phyloP scores from a whole-genome alignment of 345 rosid species.

The Acer yangbiense region DNA sequence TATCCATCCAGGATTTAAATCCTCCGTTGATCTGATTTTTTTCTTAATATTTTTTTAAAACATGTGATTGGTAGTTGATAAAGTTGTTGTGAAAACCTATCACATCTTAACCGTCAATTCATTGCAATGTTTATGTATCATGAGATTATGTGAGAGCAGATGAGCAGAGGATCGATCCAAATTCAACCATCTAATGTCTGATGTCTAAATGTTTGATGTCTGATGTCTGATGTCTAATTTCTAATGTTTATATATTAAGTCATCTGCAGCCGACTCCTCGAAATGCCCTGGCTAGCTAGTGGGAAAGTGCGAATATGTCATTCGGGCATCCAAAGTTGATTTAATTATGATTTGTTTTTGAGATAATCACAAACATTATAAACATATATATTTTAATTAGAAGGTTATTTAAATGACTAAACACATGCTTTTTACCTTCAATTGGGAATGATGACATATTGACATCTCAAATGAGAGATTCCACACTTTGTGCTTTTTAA shows the following conservation, averaged over 20 bases:
- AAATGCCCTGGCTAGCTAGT: conserved; percentile 13
- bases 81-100: too few relatives aligned
- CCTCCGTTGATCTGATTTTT: too few relatives aligned
- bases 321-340: neutral
- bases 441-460: neutral
- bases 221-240: too few relatives aligned
- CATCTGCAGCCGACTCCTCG: conserved; percentile 21
- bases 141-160: too few relatives aligned
- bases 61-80: too few relatives aligned
- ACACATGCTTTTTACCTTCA: conserved; percentile 24
- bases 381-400: neutral
- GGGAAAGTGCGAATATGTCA: conserved; percentile 28
- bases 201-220: too few relatives aligned
- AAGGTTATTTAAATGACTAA: neutral
- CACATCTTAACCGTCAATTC: too few relatives aligned
- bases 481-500: neutral
- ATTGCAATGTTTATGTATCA: too few relatives aligned
- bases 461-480: too few relatives aligned
- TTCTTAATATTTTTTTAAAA: too few relatives aligned
- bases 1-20: too few relatives aligned
- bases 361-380: conserved; percentile 29
- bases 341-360: neutral
- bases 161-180: too few relatives aligned
- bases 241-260: conserved; percentile 16
- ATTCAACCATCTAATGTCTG: neutral